Base-by-base conservation (phyloP, 2,329 filamentous ascomycete species). In the Chalaropsis ovoidea region DNA sequence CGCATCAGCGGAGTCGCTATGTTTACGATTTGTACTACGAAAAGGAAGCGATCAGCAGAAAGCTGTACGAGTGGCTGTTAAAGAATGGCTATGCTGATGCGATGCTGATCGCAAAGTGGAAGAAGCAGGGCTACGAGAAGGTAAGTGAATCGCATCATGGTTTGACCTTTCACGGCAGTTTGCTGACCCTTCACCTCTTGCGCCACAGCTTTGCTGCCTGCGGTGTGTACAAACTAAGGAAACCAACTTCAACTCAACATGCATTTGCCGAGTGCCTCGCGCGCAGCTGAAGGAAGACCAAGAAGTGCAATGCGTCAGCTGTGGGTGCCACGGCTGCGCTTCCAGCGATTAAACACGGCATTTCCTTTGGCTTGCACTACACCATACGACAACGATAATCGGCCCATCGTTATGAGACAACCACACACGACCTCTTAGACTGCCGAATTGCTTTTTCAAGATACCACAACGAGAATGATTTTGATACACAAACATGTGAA, bases 191-290 rank as follows among this genome's bases (percentile, higher is more conserved):
- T n/a, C n/a, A n/a, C n/a, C 31, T 2, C 24, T 58, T 58, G 27
- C 27, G 2, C 15, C 22, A 42, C 72, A 94, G 89, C 78, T 99
- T 54, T 99, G 94, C 77, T 99, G 94, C 75, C 80, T 96, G 65
- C 85, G 92, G 69, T 99, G 94, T 76, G 93, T 99, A 66, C 94
- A 99, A 77, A 96, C 94, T n/a, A 97, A 97, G 76, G 94, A 99
- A 80, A 99, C 94, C 39, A 99, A 99, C 76, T 99, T 97, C 79
- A 94, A 93, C 76, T 89, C 90, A 69, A 99, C 93, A 0, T 99
- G 94, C 75, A 94, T 99, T 72, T 99, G 94, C 75, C 89, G 94
- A 63, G 93, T 99, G 62, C 94, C 94, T 1, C 87, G 88, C 73
- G 87, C 90, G 41, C 85, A 95, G 75, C 77, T 99, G 73, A 96